Evolutionary conservation across 2,329 filamentous ascomycete species (phyloP), one percentile per base, ranked within the genome.

Genomic region (Phyllosticta ampelicida): DNA sequence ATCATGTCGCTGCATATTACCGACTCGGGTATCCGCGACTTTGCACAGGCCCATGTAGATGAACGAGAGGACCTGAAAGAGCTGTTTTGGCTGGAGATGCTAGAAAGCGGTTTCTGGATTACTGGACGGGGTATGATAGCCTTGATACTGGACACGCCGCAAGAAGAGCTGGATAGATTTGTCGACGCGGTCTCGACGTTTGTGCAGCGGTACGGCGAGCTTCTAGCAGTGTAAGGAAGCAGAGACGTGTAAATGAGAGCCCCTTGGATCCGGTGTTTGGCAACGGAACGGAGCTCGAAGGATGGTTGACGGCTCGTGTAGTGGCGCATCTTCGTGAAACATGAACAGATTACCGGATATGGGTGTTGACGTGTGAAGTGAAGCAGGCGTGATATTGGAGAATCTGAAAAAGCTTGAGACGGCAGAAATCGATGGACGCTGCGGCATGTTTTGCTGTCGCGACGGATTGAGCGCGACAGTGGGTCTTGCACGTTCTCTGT

Each of bases 1-100:
- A 65, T 74, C 18, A 64, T 74, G 57, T 70, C 67, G 5, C 63
- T 74, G 36, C 70, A 73, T 54, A 73, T 73, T 54, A 62, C 71
- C 9, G 52, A 61, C 11, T 63, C 67, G 49, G 68, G 66, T 3
- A 66, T 58, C 48, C 67, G 66, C 21, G 64, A 68, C 44, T 48
- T 69, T 16, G 67, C 61, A 19, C 66, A 62, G 16, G 63, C 56
- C 4, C 63, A 64, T 49, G 63, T 67, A 48, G 62, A 62, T 36
- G 68, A 71, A 26, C 63, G 68, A n/a, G 55, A n/a, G 11, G 66
- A 63, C 11, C 51, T 74, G 52, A 65, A 63, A 9, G 67, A 68
- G 19, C 51, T 74, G 19, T 67, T 74, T 48, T 72, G 71, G 64
- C 62, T 74, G 2, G 69, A 70, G 54, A 63, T 73, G 66, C 65